phyloP scores from a whole-genome alignment of 805 yeast genomes.

The Teunomyces gatunensis region DNA sequence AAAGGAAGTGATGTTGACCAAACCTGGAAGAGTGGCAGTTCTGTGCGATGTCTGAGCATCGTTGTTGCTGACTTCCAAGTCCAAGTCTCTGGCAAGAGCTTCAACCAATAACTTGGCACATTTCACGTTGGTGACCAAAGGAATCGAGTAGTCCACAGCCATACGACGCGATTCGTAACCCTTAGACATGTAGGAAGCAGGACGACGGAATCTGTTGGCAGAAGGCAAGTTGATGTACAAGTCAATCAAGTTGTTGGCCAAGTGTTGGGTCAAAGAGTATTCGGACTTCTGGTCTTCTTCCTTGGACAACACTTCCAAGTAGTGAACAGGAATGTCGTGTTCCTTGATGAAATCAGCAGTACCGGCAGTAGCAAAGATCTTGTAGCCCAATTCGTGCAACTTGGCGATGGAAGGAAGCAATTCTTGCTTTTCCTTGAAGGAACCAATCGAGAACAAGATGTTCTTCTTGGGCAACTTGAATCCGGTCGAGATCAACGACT shows the following conservation, averaged over 20 bases:
- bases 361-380: constrained; percentile 96
- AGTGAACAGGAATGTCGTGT: constrained; percentile 91
- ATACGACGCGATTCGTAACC: constrained; percentile 98
- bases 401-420: constrained; percentile 82
- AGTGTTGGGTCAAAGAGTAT: constrained; percentile 92
- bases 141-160: constrained; percentile 99
- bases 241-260: constrained; percentile 95
- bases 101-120: constrained; percentile 94
- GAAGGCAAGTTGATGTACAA: constrained; percentile 96
- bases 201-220: constrained; percentile 95
- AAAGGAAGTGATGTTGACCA: constrained; percentile 77
- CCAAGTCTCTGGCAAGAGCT: constrained; percentile 74
- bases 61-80: constrained; percentile 66
- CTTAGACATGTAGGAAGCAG: constrained; percentile 95
- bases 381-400: constrained; percentile 79
- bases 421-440: constrained; percentile 94
- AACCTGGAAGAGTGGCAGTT: constrained; percentile 80
- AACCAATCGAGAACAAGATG: constrained; percentile 90
- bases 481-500: constrained; percentile 92
- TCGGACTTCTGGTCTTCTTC: constrained; percentile 82
- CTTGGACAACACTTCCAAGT: constrained; percentile 80
- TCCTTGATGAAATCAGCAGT: constrained; percentile 98
- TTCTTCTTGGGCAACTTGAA: constrained; percentile 94
- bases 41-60: constrained; percentile 92
- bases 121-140: constrained; percentile 95